Evolutionary conservation across 129 eudicot species (phyloP), one percentile per base, ranked within the genome.

Genomic region (Sambucus nigra): DNA sequence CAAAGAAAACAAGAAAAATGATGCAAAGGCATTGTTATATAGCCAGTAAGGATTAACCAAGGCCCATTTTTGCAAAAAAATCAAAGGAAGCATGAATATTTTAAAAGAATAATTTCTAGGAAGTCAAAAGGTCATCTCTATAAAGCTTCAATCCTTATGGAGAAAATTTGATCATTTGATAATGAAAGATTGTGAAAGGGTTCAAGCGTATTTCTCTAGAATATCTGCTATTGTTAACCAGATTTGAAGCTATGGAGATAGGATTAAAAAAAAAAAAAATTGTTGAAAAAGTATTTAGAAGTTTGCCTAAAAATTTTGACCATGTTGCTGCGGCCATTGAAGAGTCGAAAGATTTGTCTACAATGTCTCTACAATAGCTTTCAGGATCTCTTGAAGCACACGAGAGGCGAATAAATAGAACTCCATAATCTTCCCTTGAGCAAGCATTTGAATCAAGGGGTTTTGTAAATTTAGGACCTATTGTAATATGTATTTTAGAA

Each of bases 171-270:
- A 47, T 15, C 11, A 28, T 32, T 14, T 61, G 18, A 0, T 11
- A 47, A 61, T 45, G 66, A 32, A 48, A 47, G 55, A 60, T 23
- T 41, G 29, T 1, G 66, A 62, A 50, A 29, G 2, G 16, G 22
- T 61, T 7, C 38, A n/a, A 9, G 45, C 17, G 3, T 61, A 27
- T 21, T 31, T 20, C 10, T 13, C 47, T 7, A 7, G 42, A 48
- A 47, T 19, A 19, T 39, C 66, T 10, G 11, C 13, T 0, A 48
- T 47, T 27, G 45, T 47, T 1, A 47, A 61, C 21, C 42, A 60
- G 18, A 60, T 44, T 44, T 15, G 26, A 61, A 61, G 47, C 47
- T 24, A 16, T 48, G 66, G 66, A 25, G 66, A 29, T 10, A 31
- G 5, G 5, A 47, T 61, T 5, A 4, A 47, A 47, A 8, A 42